Evolutionary conservation across 805 yeast species (phyloP).

Genomic region (Cyberlindnera galapagoensis): DNA sequence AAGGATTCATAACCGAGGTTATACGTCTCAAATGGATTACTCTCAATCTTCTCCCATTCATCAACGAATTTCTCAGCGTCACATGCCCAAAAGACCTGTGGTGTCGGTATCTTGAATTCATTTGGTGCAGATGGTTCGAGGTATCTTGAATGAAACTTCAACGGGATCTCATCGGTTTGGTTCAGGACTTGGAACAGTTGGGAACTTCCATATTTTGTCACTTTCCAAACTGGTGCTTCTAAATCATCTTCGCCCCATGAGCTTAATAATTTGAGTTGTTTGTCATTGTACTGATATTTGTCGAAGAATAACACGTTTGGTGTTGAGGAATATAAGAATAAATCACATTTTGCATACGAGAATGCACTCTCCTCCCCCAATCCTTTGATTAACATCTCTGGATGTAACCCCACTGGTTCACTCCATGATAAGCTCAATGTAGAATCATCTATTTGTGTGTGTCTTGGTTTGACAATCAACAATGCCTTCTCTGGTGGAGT

Average conservation of each 20-base stretch:
- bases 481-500: conserved; percentile 20
- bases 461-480: conserved; percentile 21
- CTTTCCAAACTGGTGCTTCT: conserved; percentile 48
- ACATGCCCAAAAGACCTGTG: conserved; percentile 47
- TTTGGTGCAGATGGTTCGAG: conserved; percentile 29
- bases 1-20: conserved; percentile 38
- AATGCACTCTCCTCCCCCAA: conserved; percentile 9
- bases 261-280: conserved; percentile 27
- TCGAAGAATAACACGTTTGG: conserved; percentile 47
- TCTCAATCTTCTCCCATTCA: conserved; percentile 18
- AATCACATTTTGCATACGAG: conserved; percentile 33
- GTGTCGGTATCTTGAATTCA: conserved; percentile 26
- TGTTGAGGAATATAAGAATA: conserved; percentile 36
- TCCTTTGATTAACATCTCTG: conserved; percentile 21
- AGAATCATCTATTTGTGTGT: conserved; percentile 3
- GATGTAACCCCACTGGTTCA: conserved; percentile 33
- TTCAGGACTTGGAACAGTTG: conserved; percentile 32
- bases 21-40: conserved; percentile 34
- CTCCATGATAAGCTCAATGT: conserved; percentile 10
- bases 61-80: conserved; percentile 25
- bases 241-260: conserved; percentile 52
- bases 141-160: conserved; percentile 49
- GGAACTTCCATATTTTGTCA: conserved; percentile 39
- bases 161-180: conserved; percentile 22
- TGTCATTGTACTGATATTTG: conserved; percentile 41